Evolutionary conservation across 768 basidiomycete species (phyloP).

Genomic region (Tylopilus cervinicoccineus): DNA sequence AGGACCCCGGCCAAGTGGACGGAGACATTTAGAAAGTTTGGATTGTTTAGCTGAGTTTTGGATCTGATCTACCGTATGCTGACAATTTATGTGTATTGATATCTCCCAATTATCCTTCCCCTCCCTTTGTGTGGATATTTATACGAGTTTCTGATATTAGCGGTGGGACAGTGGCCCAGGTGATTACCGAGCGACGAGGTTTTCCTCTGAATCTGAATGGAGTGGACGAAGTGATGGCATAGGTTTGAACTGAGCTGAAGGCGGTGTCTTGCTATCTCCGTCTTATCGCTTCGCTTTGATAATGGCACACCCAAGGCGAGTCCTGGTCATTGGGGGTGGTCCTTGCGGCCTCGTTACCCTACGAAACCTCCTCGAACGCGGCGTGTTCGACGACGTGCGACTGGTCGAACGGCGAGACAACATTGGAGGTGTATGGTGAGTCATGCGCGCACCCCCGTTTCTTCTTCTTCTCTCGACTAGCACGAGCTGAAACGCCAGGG

Average conservation of each 20-base stretch:
- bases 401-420: constrained; percentile 43
- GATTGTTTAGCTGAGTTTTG: constrained; percentile 19
- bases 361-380: constrained; percentile 43
- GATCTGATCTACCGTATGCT: constrained; percentile 2
- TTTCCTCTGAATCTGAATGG: not conserved
- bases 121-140: not conserved
- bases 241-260: not conserved
- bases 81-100: not conserved
- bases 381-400: constrained; percentile 40
- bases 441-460: too few species aligned
- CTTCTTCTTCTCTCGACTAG: too few species aligned
- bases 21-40: constrained; percentile 20
- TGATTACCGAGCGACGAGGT: too few species aligned
- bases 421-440: constrained; percentile 51
- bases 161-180: too few species aligned
- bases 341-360: constrained; percentile 46
- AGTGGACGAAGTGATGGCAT: not conserved
- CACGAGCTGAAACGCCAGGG: too few species aligned
- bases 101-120: not conserved
- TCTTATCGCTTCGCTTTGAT: not conserved
- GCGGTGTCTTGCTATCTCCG: constrained; percentile 4
- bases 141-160: not conserved
- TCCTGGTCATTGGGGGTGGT: constrained; percentile 47
- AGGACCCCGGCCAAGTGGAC: constrained; percentile 16
- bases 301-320: constrained; percentile 7